phyloP scores from a whole-genome alignment of 441 rosid genomes.

The Erodium texanum region DNA sequence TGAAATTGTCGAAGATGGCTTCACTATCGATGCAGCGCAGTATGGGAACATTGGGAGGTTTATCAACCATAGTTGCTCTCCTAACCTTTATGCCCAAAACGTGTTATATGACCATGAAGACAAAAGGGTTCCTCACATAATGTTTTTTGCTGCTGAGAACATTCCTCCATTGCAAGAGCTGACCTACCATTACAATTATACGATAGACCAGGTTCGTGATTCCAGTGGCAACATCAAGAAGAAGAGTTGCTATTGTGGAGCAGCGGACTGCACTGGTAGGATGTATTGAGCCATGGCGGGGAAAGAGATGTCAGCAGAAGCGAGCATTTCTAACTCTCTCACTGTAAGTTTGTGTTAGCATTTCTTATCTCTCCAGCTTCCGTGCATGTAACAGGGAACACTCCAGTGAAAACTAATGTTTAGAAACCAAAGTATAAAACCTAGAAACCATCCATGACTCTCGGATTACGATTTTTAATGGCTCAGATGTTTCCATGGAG shows the following conservation, averaged over 20 bases:
- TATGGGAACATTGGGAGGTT: constrained; percentile 77
- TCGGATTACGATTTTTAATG: too few relatives aligned
- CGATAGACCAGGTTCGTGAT: constrained; percentile 54
- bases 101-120: constrained; percentile 76
- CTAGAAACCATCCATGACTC: too few relatives aligned
- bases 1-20: constrained; percentile 38
- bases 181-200: constrained; percentile 68
- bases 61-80: constrained; percentile 88
- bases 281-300: constrained; percentile 42
- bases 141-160: constrained; percentile 76
- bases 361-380: background rate
- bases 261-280: constrained; percentile 67
- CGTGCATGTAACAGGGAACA: too few relatives aligned
- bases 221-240: constrained; percentile 59
- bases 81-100: constrained; percentile 80
- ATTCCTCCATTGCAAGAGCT: constrained; percentile 88
- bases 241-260: constrained; percentile 72
- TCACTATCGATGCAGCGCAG: constrained; percentile 78
- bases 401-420: too few relatives aligned
- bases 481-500: too few relatives aligned
- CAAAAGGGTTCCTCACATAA: constrained; percentile 71
- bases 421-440: too few relatives aligned
- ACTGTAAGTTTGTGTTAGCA: constrained; percentile 12
- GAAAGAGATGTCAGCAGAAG: constrained; percentile 5
- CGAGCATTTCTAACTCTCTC: background rate